A percentile compares a stretch with the other conserved stretches of the same genome.
phyloP scores from a whole-genome alignment of 2,329 filamentous ascomycete species.

The Didymella pinodella region DNA sequence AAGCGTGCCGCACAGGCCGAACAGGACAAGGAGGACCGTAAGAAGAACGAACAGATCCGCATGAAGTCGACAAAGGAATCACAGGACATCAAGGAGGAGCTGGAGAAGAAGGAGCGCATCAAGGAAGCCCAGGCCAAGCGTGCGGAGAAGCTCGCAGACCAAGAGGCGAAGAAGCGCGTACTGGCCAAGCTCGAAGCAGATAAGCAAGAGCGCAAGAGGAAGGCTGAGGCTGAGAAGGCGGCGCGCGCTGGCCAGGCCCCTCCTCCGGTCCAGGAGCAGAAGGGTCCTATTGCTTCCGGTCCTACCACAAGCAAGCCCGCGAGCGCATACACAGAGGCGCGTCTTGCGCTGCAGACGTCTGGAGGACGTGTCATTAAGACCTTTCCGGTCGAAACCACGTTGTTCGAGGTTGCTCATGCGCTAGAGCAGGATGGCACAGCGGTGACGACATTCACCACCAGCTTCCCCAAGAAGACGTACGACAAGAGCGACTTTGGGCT shows the following conservation, averaged over 20 bases:
- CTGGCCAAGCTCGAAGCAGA: conserved; percentile 94
- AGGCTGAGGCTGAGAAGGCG: conserved; percentile 86
- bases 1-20: conserved; percentile 74
- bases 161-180: conserved; percentile 86
- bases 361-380: conserved; percentile 84
- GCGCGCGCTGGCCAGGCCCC: conserved; percentile 77
- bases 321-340: conserved; percentile 78
- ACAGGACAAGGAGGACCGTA: conserved; percentile 80
- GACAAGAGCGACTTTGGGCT: conserved; percentile 77
- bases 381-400: conserved; percentile 84
- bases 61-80: conserved; percentile 88
- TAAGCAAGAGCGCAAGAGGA: conserved; percentile 85
- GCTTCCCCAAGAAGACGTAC: conserved; percentile 86
- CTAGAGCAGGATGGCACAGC: conserved; percentile 74
- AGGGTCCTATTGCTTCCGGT: conserved; percentile 57
- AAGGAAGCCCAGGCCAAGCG: conserved; percentile 89
- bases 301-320: conserved; percentile 67
- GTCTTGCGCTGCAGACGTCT: conserved; percentile 80
- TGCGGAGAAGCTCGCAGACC: conserved; percentile 84
- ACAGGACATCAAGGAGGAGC: conserved; percentile 88
- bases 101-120: conserved; percentile 86
- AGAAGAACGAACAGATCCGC: conserved; percentile 84
- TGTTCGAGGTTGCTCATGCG: conserved; percentile 88
- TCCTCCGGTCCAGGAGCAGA: conserved; percentile 56
- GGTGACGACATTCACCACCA: conserved; percentile 81